A percentile compares a stretch with the other conserved stretches of the same genome.
Conservation (phyloP, 257 asterid species). For the Agastache rugosa region DNA sequence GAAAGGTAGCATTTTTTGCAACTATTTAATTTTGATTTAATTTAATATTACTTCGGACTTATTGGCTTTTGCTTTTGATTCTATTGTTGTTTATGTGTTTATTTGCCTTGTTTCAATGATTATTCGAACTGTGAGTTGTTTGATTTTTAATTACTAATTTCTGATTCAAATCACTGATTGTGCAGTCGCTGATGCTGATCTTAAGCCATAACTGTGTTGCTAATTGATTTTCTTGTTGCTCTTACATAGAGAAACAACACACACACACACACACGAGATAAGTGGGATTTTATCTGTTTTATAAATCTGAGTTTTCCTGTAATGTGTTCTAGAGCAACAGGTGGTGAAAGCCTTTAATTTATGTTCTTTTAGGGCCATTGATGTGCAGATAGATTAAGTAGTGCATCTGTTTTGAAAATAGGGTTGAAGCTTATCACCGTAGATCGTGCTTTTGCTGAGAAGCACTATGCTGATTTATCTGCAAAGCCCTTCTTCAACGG, state of each 20-base stretch:
- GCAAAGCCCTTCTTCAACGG: conserved; percentile 88
- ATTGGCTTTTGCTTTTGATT: not conserved
- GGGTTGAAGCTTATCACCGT: conserved; percentile 85
- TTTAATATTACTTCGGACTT: not conserved
- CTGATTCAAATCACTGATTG: not conserved
- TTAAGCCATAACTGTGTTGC: not conserved
- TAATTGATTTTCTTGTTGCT: not conserved
- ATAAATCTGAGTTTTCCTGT: not conserved
- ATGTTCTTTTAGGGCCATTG: not conserved
- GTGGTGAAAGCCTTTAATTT: not conserved
- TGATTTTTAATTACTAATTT: not conserved
- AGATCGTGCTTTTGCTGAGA: conserved; percentile 89
- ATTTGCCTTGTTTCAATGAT: not conserved
- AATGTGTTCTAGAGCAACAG: not conserved
- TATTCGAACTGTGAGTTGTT: not conserved
- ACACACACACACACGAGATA: not conserved
- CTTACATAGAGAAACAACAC: not conserved
- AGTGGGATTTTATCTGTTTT: not conserved
- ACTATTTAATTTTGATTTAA: not conserved
- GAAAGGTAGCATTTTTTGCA: conserved; percentile 57
- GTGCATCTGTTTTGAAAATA: conserved; percentile 33
- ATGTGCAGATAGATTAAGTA: not conserved
- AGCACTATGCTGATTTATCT: conserved; percentile 90
- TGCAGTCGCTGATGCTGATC: not conserved
- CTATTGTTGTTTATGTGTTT: not conserved